A percentile compares a stretch with the other conserved stretches of the same genome.
phyloP scores from a whole-genome alignment of 495 filamentous ascomycete species.

The Penicillium lividum region DNA sequence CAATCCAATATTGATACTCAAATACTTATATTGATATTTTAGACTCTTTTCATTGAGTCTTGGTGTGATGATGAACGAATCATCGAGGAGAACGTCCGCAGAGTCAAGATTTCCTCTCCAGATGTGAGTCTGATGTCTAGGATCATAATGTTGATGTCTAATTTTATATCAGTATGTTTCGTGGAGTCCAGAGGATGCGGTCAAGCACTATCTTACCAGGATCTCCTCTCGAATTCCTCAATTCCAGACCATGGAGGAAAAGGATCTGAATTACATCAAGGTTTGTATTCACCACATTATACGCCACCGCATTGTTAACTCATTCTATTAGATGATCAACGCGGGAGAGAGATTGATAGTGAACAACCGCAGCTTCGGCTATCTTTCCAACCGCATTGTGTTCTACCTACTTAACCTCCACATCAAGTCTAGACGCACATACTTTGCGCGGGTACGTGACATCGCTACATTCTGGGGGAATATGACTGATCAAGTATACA shows the following conservation, averaged over 20 bases:
- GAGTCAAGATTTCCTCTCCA: constrained; percentile 97
- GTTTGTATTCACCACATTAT: constrained; percentile 26
- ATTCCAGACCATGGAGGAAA: constrained; percentile 95
- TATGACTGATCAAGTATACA: constrained; percentile 4
- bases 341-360: constrained; percentile 89
- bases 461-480: not conserved
- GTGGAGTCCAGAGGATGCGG: constrained; percentile 89
- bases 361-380: constrained; percentile 94
- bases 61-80: constrained; percentile 90
- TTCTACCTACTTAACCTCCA: constrained; percentile 98
- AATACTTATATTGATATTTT: not conserved
- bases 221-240: constrained; percentile 90
- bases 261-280: constrained; percentile 94
- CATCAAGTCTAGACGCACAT: constrained; percentile 89
- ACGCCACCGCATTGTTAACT: not conserved
- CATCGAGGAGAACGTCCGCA: constrained; percentile 94
- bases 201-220: constrained; percentile 83
- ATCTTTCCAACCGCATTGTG: constrained; percentile 92
- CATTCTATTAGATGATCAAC: constrained; percentile 78
- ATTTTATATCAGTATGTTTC: constrained; percentile 64
- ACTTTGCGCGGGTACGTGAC: constrained; percentile 77
- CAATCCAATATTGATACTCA: not conserved
- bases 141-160: constrained; percentile 13
- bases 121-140: constrained; percentile 58
- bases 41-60: constrained; percentile 97